Conservation (phyloP, 2,329 filamentous ascomycete genomes). For the Trichoderma oligosporum region DNA sequence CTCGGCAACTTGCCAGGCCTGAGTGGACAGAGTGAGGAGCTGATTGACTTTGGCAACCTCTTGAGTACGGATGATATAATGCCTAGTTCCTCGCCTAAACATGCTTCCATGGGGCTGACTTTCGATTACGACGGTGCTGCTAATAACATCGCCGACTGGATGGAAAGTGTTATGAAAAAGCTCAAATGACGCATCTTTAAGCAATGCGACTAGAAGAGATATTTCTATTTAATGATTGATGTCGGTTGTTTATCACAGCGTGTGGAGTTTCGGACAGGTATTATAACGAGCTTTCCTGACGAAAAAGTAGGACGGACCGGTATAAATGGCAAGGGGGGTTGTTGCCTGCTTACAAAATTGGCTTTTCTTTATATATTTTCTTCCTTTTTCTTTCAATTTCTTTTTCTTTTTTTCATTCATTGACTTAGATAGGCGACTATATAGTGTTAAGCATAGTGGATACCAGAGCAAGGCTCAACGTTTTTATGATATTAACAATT, state of each 20-base stretch:
- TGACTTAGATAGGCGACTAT: background rate
- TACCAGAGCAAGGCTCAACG: constrained; percentile 16
- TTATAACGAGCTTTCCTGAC: constrained; percentile 7
- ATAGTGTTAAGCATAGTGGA: constrained; percentile 4
- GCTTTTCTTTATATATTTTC: background rate
- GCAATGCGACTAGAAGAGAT: background rate
- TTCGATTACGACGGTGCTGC: constrained; percentile 33
- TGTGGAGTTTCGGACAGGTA: constrained; percentile 9
- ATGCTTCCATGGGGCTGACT: constrained; percentile 28
- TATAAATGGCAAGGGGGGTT: too few relatives aligned
- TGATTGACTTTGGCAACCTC: constrained; percentile 47
- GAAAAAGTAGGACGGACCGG: background rate
- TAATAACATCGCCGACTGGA: constrained; percentile 33
- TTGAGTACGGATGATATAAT: constrained; percentile 46
- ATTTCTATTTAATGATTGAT: constrained; percentile 12
- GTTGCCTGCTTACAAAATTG: too few relatives aligned
- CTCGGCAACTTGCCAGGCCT: constrained; percentile 39
- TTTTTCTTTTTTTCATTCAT: background rate
- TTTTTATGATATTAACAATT: background rate
- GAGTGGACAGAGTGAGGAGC: constrained; percentile 33
- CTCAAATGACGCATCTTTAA: constrained; percentile 1
- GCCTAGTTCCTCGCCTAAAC: constrained; percentile 47
- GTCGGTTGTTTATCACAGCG: background rate
- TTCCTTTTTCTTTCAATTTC: background rate
- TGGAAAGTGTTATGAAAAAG: constrained; percentile 10